A percentile compares a stretch with the other conserved stretches of the same genome.
Conservation (phyloP, 305 asterid species). For the Stenogyne calaminthoides region DNA sequence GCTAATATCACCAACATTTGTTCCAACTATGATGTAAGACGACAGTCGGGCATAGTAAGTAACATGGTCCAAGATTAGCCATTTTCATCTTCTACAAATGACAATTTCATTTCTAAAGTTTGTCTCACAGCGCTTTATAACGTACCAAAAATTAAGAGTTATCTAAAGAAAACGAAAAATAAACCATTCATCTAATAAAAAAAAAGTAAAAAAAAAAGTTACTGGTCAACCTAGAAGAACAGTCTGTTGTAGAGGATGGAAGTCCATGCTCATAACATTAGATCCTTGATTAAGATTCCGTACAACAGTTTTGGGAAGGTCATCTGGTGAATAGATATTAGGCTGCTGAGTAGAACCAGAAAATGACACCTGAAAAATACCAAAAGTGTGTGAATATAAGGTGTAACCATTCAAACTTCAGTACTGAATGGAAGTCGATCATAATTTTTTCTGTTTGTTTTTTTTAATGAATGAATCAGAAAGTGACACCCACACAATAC, state of each 20-base stretch:
- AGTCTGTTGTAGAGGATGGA: constrained; percentile 95
- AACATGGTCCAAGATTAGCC: not conserved
- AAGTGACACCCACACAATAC: no score
- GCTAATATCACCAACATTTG: constrained; percentile 97
- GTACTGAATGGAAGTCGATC: not conserved
- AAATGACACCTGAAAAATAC: constrained; percentile 67
- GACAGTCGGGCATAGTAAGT: constrained; percentile 20
- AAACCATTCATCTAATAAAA: constrained; percentile 12
- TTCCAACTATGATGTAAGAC: constrained; percentile 69
- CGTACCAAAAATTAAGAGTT: constrained; percentile 10
- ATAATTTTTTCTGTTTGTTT: no score
- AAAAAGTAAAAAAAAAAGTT: not conserved
- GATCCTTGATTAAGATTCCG: constrained; percentile 94
- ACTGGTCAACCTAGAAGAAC: constrained; percentile 76
- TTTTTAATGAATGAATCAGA: no score
- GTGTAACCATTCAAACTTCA: constrained; percentile 16
- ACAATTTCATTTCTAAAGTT: constrained; percentile 11
- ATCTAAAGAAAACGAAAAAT: not conserved
- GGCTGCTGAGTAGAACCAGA: constrained; percentile 83
- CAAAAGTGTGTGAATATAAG: constrained; percentile 24
- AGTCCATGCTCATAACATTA: constrained; percentile 98
- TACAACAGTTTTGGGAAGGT: constrained; percentile 85
- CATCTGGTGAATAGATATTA: constrained; percentile 76
- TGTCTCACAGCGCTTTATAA: constrained; percentile 12
- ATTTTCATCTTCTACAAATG: constrained; percentile 18